phyloP scores from a whole-genome alignment of 2,329 filamentous ascomycete genomes.

The Cladosporium sp. region DNA sequence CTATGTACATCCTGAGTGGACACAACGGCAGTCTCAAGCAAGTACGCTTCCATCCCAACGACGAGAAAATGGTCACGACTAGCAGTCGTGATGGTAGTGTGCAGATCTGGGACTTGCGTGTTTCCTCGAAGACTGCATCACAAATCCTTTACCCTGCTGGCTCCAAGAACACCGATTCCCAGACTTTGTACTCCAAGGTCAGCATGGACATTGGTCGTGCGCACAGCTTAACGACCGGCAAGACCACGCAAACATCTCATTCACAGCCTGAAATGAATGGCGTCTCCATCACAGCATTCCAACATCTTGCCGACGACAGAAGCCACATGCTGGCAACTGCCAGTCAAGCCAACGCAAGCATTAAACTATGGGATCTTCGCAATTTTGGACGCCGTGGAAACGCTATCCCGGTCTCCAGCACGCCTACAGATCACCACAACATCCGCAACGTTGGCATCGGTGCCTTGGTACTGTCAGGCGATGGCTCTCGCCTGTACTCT shows the following conservation, averaged over 20 bases:
- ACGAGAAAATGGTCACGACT: slow-evolving; percentile 78
- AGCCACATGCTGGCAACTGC: slow-evolving; percentile 86
- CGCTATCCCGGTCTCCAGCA: slow-evolving; percentile 67
- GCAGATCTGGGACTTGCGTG: slow-evolving; percentile 88
- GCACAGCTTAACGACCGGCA: slow-evolving; percentile 21
- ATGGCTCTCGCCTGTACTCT: slow-evolving; percentile 77
- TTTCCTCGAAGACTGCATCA: slow-evolving; percentile 32
- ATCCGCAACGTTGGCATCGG: slow-evolving; percentile 81
- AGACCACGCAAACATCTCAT: not conserved
- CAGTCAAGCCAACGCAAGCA: slow-evolving; percentile 78
- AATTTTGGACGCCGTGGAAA: slow-evolving; percentile 22
- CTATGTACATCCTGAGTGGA: slow-evolving; percentile 53
- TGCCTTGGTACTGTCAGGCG: slow-evolving; percentile 73
- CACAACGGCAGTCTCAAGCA: slow-evolving; percentile 79
- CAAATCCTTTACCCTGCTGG: slow-evolving; percentile 23
- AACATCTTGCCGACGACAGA: slow-evolving; percentile 73
- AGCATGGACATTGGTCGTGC: slow-evolving; percentile 25
- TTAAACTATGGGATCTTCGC: slow-evolving; percentile 94
- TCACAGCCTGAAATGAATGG: slow-evolving; percentile 56
- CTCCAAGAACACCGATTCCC: slow-evolving; percentile 17
- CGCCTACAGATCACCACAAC: slow-evolving; percentile 69
- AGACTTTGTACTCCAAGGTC: slow-evolving; percentile 23
- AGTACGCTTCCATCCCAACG: slow-evolving; percentile 82
- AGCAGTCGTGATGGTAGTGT: slow-evolving; percentile 87
- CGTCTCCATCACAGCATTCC: slow-evolving; percentile 85